Evolutionary conservation across 2,329 filamentous ascomycete genomes (phyloP).

Genomic region (Botrytis paeoniae): DNA sequence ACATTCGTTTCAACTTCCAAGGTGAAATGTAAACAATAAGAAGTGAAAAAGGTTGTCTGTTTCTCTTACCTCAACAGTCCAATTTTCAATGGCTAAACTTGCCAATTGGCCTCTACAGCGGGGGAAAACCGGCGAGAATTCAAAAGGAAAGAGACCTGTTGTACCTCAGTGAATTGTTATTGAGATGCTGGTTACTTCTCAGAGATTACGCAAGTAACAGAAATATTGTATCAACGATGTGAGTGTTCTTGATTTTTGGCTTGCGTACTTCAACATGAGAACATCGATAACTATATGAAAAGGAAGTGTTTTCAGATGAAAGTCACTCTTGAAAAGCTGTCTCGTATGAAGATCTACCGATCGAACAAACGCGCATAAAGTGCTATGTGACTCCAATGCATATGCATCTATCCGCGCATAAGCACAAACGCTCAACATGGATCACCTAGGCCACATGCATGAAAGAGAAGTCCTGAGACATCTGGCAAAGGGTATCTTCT

Average conservation of each 20-base stretch:
- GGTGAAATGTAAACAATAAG: background rate
- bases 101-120: background rate
- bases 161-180: background rate
- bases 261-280: background rate
- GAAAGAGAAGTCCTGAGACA: background rate
- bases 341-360: background rate
- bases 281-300: background rate
- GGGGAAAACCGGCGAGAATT: background rate
- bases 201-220: background rate
- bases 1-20: background rate
- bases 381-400: background rate
- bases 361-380: background rate
- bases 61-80: constrained; percentile 3
- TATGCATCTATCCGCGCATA: background rate
- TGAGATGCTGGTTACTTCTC: background rate
- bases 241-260: background rate
- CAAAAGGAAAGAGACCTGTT: background rate
- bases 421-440: background rate
- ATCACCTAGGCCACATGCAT: background rate
- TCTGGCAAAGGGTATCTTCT: background rate
- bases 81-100: background rate
- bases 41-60: background rate
- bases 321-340: background rate
- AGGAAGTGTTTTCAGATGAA: background rate
- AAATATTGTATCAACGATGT: background rate